Evolutionary conservation across 2,329 filamentous ascomycete genomes (phyloP).

Genomic region (Bipolaris oryzae): DNA sequence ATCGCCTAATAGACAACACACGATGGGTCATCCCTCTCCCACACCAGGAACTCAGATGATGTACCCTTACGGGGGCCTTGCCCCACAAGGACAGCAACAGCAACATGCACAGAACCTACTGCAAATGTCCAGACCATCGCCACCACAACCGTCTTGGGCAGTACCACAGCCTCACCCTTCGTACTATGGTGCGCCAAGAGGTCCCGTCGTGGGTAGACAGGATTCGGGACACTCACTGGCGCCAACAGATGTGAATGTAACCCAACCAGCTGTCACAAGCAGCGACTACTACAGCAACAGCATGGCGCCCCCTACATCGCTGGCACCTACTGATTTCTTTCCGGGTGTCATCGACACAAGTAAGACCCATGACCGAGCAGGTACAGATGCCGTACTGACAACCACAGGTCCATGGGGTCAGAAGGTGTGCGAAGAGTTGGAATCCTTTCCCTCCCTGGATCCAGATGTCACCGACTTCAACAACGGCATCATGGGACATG

Average conservation of each 20-base stretch:
- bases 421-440: constrained; percentile 48
- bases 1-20: constrained; percentile 45
- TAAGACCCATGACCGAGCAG: constrained; percentile 24
- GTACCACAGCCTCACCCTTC: constrained; percentile 42
- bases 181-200: constrained; percentile 38
- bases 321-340: constrained; percentile 43
- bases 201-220: constrained; percentile 32
- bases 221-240: constrained; percentile 33
- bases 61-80: constrained; percentile 42
- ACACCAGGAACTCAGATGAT: constrained; percentile 43
- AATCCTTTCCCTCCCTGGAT: constrained; percentile 48
- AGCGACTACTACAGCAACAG: constrained; percentile 27
- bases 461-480: constrained; percentile 47
- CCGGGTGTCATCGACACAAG: constrained; percentile 47
- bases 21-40: constrained; percentile 38
- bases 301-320: constrained; percentile 25
- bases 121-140: constrained; percentile 40
- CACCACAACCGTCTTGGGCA: constrained; percentile 44
- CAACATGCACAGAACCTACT: constrained; percentile 25
- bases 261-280: constrained; percentile 34
- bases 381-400: constrained; percentile 25
- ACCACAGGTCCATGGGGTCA: constrained; percentile 47
- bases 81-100: constrained; percentile 36
- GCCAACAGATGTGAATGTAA: constrained; percentile 29
- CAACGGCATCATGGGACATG: constrained; percentile 45